phyloP scores from a whole-genome alignment of 305 asterid species.

The Fraxinus nigra region DNA sequence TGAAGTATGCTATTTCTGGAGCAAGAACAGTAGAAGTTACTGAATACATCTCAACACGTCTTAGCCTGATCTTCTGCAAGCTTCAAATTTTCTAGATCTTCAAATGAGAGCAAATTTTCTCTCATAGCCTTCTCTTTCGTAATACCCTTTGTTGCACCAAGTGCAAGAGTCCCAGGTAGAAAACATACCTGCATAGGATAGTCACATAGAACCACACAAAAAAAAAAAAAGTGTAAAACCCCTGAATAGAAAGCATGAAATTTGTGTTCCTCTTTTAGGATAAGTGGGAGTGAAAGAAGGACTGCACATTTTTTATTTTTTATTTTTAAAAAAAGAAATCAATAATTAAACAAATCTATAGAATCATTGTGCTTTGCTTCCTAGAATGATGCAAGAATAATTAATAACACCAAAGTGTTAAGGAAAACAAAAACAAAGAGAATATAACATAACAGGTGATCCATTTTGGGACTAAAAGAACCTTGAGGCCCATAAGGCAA shows the following conservation, averaged over 20 bases:
- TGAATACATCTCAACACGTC: constrained; percentile 87
- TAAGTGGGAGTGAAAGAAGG: background rate
- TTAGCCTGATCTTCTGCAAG: constrained; percentile 91
- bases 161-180: constrained; percentile 94
- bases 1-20: constrained; percentile 93
- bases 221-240: background rate
- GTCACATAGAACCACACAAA: constrained; percentile 12
- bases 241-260: background rate
- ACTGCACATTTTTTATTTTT: background rate
- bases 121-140: constrained; percentile 69
- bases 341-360: background rate
- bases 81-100: constrained; percentile 87
- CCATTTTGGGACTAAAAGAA: constrained; percentile 91
- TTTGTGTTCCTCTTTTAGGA: constrained; percentile 7
- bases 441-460: constrained; percentile 71
- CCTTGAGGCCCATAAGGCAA: constrained; percentile 76
- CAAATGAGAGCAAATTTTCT: constrained; percentile 67
- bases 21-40: constrained; percentile 93
- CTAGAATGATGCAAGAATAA: background rate
- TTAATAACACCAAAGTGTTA: background rate
- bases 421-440: constrained; percentile 12
- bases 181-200: constrained; percentile 67
- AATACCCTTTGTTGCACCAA: constrained; percentile 92
- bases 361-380: background rate
- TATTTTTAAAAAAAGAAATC: background rate